Conservation (phyloP, 352 stramenopile genomes). For the Globisporangium heterothallicum region DNA sequence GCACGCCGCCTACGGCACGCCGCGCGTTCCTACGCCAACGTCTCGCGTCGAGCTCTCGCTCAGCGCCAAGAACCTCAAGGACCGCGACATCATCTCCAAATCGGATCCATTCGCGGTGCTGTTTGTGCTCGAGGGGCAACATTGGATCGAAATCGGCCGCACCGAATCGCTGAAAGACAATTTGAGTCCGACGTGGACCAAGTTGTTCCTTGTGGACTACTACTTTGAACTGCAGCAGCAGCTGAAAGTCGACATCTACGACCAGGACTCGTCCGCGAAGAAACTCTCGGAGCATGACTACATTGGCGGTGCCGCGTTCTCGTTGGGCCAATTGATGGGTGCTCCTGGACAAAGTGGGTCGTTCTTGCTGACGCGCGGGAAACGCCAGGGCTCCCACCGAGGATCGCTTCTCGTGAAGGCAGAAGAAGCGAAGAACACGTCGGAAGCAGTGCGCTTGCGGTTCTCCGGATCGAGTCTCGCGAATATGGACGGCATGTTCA, state of each 20-base stretch:
- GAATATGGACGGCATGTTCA: constrained; percentile 70
- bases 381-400: constrained; percentile 35
- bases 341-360: constrained; percentile 53
- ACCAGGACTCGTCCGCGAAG: constrained; percentile 68
- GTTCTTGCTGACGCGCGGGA: constrained; percentile 42
- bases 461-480: constrained; percentile 39
- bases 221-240: constrained; percentile 83
- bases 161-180: constrained; percentile 79
- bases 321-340: constrained; percentile 76
- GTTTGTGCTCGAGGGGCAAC: constrained; percentile 38
- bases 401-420: constrained; percentile 53
- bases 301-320: constrained; percentile 73
- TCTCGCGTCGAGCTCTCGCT: constrained; percentile 79
- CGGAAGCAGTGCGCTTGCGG: constrained; percentile 37
- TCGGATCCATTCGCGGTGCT: constrained; percentile 83
- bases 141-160: constrained; percentile 64
- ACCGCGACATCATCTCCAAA: constrained; percentile 84
- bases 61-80: constrained; percentile 70
- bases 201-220: constrained; percentile 79
- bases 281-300: constrained; percentile 68
- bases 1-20: background rate
- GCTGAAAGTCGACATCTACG: constrained; percentile 82
- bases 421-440: constrained; percentile 47
- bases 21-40: constrained; percentile 24
- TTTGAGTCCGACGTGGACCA: constrained; percentile 73